phyloP scores from a whole-genome alignment of 2,329 filamentous ascomycete genomes.

The Ophiostoma ulmi region DNA sequence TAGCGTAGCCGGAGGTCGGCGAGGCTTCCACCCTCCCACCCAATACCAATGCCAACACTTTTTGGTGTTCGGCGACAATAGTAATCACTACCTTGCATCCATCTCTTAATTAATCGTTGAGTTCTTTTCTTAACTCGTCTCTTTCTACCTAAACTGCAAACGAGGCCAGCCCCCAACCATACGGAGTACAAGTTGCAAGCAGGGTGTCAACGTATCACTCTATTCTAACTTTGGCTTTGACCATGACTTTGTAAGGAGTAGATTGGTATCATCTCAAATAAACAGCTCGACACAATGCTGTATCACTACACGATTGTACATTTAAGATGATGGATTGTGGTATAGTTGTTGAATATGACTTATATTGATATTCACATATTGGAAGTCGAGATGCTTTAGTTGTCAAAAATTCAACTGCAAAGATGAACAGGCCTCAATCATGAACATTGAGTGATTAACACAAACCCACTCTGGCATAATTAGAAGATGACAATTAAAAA shows the following conservation, averaged over 20 bases:
- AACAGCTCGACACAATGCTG: neutral
- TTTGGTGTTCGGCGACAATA: neutral
- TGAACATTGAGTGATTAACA: neutral
- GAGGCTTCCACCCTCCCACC: neutral
- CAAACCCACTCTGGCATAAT: neutral
- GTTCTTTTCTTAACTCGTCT: neutral
- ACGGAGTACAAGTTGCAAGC: neutral
- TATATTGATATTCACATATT: neutral
- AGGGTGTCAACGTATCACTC: constrained; percentile 6
- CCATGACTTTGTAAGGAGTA: neutral
- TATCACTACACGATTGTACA: neutral
- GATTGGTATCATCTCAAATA: neutral
- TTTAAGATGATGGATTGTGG: neutral
- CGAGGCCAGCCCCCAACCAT: neutral
- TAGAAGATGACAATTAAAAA: neutral
- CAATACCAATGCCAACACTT: neutral
- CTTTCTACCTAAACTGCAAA: constrained; percentile 5
- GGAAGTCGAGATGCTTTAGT: neutral
- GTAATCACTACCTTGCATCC: neutral
- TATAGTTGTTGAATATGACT: neutral
- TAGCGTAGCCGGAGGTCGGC: constrained; percentile 4
- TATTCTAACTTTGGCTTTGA: neutral
- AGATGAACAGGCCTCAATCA: neutral
- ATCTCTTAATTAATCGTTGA: neutral
- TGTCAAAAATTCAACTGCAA: neutral